These are phyloP conservation scores for Exobasidium cylindrosporum DNA, from an alignment of 1,284 basidiomycete species.

Conservation along the genomic window DNA sequence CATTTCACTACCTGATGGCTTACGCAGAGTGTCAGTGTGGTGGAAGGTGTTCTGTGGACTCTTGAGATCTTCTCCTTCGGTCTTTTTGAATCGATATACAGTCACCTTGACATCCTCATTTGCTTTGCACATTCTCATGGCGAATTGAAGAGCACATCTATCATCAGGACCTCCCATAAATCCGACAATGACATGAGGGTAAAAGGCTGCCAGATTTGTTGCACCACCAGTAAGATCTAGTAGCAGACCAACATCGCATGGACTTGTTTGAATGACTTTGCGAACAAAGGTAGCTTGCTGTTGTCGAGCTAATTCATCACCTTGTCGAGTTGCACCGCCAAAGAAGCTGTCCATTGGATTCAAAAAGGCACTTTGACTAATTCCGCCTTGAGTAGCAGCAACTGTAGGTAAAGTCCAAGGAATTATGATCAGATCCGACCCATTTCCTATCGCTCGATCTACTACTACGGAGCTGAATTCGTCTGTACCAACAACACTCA, in stretches of 20 bases:
- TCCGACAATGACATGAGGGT: constrained; percentile 71
- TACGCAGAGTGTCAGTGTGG: constrained; percentile 28
- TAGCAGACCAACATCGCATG: constrained; percentile 67
- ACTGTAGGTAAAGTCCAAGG: constrained; percentile 67
- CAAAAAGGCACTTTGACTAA: constrained; percentile 18
- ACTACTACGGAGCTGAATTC: constrained; percentile 70
- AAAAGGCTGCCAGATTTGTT: constrained; percentile 28
- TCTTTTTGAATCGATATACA: constrained; percentile 31
- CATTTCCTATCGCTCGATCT: constrained; percentile 63
- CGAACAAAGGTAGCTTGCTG: constrained; percentile 67
- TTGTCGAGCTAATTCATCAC: constrained; percentile 38
- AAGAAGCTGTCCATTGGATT: constrained; percentile 43
- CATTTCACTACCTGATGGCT: constrained; percentile 21
- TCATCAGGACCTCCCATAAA: constrained; percentile 94
- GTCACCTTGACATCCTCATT: constrained; percentile 32
- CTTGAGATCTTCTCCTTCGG: constrained; percentile 27
- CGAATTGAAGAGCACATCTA: constrained; percentile 66
- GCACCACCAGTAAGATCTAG: constrained; percentile 67
- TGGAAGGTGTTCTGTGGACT: constrained; percentile 40
- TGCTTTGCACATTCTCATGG: constrained; percentile 27
- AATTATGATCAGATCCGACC: constrained; percentile 72
- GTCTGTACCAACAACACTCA: constrained; percentile 69
- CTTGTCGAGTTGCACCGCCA: constrained; percentile 24
- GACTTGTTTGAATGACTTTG: constrained; percentile 67
- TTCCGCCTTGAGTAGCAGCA: background rate